phyloP scores from a whole-genome alignment of 2,329 filamentous ascomycete species.

The Dendryphion nanum region DNA sequence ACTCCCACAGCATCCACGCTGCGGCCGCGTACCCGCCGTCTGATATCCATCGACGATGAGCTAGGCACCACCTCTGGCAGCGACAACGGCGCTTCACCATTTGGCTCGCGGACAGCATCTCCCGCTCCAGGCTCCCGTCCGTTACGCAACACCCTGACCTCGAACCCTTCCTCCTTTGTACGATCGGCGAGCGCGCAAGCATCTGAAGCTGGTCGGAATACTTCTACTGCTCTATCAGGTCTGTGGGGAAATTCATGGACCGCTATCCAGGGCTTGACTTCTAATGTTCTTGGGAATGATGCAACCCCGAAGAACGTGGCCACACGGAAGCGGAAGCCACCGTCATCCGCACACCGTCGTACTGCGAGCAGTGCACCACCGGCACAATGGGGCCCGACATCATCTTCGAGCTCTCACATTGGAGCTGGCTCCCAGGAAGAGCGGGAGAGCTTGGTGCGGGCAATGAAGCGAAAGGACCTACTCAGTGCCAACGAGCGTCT shows the following conservation, averaged over 20 bases:
- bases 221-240: constrained; percentile 38
- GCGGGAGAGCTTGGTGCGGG: constrained; percentile 46
- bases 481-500: constrained; percentile 42
- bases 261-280: constrained; percentile 49
- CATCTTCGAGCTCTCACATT: constrained; percentile 36
- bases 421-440: constrained; percentile 48
- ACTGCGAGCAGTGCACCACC: constrained; percentile 40
- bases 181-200: constrained; percentile 21
- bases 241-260: constrained; percentile 51
- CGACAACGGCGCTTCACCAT: constrained; percentile 39
- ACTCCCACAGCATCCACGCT: constrained; percentile 38
- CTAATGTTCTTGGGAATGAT: constrained; percentile 48
- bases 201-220: constrained; percentile 18
- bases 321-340: constrained; percentile 16
- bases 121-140: constrained; percentile 42
- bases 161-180: constrained; percentile 27
- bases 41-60: constrained; percentile 51
- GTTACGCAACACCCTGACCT: constrained; percentile 28
- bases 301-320: constrained; percentile 15
- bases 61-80: constrained; percentile 35
- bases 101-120: constrained; percentile 40
- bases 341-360: constrained; percentile 16
- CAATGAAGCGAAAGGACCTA: constrained; percentile 51
- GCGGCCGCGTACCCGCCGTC: constrained; percentile 46
- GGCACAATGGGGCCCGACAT: constrained; percentile 49